Percentiles rank a stretch among this genome's conserved stretches.
Evolutionary conservation across 1,284 basidiomycete genomes (phyloP).

Genomic region (Fomitopsis palustris): DNA sequence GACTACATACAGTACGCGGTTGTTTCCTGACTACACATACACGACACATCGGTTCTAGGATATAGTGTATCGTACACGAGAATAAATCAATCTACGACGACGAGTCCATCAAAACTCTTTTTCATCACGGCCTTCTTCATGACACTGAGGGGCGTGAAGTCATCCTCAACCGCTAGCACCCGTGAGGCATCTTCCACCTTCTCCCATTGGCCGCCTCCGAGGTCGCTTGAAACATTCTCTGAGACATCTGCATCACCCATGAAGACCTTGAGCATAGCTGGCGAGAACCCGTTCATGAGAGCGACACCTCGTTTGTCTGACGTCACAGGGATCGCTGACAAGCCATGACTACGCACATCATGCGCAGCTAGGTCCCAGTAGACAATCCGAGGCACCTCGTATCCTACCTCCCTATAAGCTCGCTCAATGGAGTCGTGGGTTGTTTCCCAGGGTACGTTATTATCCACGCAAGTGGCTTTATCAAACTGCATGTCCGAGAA

Average conservation of each 20-base stretch:
- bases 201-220: conserved; percentile 31
- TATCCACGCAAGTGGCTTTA: conserved; percentile 16
- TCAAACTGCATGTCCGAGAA: conserved; percentile 82
- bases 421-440: conserved; percentile 53
- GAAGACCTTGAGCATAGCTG: conserved; percentile 68
- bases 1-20: not conserved
- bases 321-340: conserved; percentile 42
- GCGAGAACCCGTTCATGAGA: conserved; percentile 65
- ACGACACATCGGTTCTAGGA: no score
- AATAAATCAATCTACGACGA: not conserved
- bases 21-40: no score
- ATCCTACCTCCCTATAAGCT: conserved; percentile 55
- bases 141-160: not conserved
- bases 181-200: conserved; percentile 22
- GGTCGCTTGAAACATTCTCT: conserved; percentile 14
- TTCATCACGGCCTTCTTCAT: conserved; percentile 1
- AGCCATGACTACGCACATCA: not conserved
- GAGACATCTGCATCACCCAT: conserved; percentile 45
- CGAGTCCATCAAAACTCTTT: not conserved
- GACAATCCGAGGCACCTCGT: conserved; percentile 65
- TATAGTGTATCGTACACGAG: no score
- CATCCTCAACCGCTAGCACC: not conserved
- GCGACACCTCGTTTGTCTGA: conserved; percentile 55
- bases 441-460: conserved; percentile 45
- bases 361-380: conserved; percentile 49